These are phyloP conservation scores for Cymbidium sinense DNA, from an alignment of 106 monocot species.

Conservation along the genomic window DNA sequence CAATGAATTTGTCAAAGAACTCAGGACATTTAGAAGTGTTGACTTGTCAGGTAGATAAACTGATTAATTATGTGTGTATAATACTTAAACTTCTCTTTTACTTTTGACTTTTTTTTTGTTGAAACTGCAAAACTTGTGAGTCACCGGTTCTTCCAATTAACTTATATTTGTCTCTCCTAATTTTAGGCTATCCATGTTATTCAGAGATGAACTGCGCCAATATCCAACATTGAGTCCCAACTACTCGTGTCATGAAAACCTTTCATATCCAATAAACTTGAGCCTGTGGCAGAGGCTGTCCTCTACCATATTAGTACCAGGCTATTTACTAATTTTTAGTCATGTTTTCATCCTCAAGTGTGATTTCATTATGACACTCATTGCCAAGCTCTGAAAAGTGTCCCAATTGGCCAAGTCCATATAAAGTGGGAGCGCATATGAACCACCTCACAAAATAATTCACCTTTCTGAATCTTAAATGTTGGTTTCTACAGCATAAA, in stretches of 20 bases:
- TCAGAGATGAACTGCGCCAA: not conserved
- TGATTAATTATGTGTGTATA: not conserved
- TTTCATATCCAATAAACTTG: not conserved
- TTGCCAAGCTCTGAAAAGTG: not conserved
- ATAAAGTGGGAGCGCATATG: not conserved
- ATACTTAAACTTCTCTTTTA: not conserved
- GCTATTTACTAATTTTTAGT: not conserved
- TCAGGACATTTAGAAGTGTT: conserved; percentile 70
- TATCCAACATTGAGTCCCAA: not conserved
- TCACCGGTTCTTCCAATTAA: not conserved
- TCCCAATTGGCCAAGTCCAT: not conserved
- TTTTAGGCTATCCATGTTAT: not conserved
- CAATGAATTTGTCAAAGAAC: conserved; percentile 85
- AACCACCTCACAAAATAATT: not conserved
- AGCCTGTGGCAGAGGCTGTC: not conserved
- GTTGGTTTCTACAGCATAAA: not conserved
- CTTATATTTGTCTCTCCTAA: not conserved
- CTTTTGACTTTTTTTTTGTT: not conserved
- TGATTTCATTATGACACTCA: not conserved
- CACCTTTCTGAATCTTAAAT: not conserved
- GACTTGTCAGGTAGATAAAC: conserved; percentile 77
- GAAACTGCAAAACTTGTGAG: not conserved
- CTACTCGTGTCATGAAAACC: not conserved
- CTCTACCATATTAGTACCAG: not conserved
- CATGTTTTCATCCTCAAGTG: not conserved